Conservation (phyloP, 2,329 filamentous ascomycete species). For the Lachnellula cervina region DNA sequence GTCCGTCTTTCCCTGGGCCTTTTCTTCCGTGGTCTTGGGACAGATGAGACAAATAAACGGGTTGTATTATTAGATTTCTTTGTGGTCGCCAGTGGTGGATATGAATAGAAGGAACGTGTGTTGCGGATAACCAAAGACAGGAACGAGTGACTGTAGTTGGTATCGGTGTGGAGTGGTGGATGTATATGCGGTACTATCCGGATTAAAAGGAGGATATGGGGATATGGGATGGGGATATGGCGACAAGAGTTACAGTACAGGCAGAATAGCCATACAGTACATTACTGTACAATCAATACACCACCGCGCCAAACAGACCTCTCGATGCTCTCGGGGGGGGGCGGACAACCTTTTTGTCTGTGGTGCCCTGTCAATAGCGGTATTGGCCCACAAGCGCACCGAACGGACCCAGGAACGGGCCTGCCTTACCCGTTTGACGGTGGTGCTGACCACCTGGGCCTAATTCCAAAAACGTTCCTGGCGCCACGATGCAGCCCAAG, state of each 20-base stretch:
- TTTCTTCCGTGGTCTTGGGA: background rate
- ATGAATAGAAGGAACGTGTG: background rate
- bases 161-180: conserved; percentile 2
- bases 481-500: background rate
- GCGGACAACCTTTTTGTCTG: background rate
- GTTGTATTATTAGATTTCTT: background rate
- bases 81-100: background rate
- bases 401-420: background rate
- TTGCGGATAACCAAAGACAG: conserved; percentile 11
- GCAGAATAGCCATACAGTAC: background rate
- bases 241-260: background rate
- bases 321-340: background rate
- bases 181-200: background rate
- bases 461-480: background rate
- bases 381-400: background rate
- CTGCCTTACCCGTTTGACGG: background rate
- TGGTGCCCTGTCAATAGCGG: background rate
- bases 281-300: background rate
- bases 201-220: background rate
- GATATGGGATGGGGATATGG: too few relatives aligned
- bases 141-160: conserved; percentile 30
- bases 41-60: background rate
- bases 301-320: background rate
- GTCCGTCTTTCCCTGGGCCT: background rate
- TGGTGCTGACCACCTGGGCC: background rate